Percentiles rank a stretch among this genome's conserved stretches.
These are phyloP conservation scores for Leishmania lainsoni DNA, from an alignment of 208 protist species.

Conservation along the genomic window DNA sequence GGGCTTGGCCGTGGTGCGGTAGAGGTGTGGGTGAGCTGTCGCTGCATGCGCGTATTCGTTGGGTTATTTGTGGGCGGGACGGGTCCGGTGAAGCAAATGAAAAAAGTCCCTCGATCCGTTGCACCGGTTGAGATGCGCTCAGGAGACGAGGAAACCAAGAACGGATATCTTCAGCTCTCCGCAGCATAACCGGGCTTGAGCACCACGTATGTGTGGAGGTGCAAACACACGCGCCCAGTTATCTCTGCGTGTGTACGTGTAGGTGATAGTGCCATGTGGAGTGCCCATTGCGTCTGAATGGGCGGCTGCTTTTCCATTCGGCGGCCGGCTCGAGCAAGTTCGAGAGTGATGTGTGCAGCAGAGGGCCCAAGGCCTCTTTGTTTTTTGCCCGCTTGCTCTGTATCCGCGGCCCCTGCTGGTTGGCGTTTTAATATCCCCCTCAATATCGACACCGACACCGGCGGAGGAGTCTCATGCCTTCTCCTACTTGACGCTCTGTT, in stretches of 20 bases:
- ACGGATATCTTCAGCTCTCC: no score
- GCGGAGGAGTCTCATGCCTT: background rate
- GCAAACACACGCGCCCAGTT: no score
- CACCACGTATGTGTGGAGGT: no score
- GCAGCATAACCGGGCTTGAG: no score
- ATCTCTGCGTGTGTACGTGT: background rate
- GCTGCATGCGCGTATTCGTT: background rate
- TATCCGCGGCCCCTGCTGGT: background rate
- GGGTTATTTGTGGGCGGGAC: background rate
- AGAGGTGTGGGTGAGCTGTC: background rate
- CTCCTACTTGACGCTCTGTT: background rate
- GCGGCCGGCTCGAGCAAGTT: background rate
- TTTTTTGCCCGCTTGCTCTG: background rate
- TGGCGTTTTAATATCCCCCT: background rate
- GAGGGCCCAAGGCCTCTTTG: background rate
- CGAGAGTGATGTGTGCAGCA: background rate
- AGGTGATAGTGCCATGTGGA: background rate
- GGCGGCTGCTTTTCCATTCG: background rate
- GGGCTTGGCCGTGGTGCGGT: background rate
- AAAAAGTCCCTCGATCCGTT: background rate
- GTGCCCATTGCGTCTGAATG: background rate
- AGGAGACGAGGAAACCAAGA: no score
- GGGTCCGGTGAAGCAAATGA: background rate
- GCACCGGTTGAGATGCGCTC: no score
- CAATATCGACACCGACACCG: background rate